Conservation (phyloP, 169 alveolate genomes). For the Blepharisma undulans region DNA sequence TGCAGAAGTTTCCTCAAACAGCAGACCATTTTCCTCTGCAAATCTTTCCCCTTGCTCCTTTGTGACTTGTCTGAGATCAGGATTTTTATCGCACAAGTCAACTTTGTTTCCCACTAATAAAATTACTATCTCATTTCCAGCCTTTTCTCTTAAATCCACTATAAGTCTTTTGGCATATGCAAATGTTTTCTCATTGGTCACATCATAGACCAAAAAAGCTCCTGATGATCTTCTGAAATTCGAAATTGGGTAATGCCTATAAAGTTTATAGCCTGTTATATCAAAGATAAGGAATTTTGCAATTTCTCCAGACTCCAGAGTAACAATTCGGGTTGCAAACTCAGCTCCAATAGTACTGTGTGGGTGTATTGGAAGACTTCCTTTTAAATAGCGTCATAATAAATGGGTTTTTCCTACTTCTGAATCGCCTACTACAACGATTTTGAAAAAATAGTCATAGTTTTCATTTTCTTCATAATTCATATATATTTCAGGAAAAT, state of each 20-base stretch:
- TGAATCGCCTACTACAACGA: constrained; percentile 96
- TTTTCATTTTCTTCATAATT: too few species aligned
- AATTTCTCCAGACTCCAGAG: too few species aligned
- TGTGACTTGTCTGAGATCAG: constrained; percentile 89
- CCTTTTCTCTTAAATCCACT: constrained; percentile 50
- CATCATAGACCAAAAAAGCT: constrained; percentile 94
- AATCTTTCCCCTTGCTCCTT: constrained; percentile 86
- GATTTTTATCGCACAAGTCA: constrained; percentile 92
- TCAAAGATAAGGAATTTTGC: too few species aligned
- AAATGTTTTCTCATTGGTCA: constrained; percentile 90
- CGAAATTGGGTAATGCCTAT: too few species aligned
- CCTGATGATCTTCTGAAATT: too few species aligned
- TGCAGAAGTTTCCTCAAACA: constrained; percentile 96
- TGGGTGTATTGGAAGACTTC: constrained; percentile 94
- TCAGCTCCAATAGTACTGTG: constrained; percentile 98
- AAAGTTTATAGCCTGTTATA: too few species aligned
- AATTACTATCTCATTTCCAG: constrained; percentile 98
- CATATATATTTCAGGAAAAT: too few species aligned
- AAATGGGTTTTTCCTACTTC: constrained; percentile 97
- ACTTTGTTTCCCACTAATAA: constrained; percentile 98
- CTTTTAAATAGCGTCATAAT: constrained; percentile 93
- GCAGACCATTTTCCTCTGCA: constrained; percentile 89
- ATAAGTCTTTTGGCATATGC: constrained; percentile 82
- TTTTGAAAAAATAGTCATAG: constrained; percentile 87
- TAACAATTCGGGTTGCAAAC: constrained; percentile 97